phyloP scores from a whole-genome alignment of 805 yeast species.

The Wickerhamomyces subpelliculosus region DNA sequence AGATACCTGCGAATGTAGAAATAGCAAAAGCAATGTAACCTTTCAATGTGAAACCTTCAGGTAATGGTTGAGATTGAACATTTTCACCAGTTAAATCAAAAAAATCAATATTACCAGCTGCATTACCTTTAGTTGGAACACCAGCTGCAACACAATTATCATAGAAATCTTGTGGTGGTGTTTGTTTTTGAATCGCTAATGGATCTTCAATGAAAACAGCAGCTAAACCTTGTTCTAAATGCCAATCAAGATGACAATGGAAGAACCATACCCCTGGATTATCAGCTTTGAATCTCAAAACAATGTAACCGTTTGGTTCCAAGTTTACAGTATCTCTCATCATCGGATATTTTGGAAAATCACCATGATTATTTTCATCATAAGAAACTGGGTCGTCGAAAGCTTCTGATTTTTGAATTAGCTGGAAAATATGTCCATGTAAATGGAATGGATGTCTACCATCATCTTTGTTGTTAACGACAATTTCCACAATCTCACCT shows the following conservation, averaged over 20 bases:
- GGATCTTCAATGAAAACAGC: slow-evolving; percentile 70
- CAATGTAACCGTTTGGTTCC: slow-evolving; percentile 61
- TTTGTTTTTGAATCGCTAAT: slow-evolving; percentile 32
- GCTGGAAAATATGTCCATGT: slow-evolving; percentile 68
- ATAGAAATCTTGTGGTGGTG: slow-evolving; percentile 41
- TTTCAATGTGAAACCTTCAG: slow-evolving; percentile 61
- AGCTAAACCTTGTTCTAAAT: slow-evolving; percentile 76
- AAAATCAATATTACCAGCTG: slow-evolving; percentile 62
- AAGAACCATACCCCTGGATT: slow-evolving; percentile 94
- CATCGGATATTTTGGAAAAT: slow-evolving; percentile 53
- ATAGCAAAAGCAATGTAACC: slow-evolving; percentile 59
- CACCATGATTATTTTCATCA: slow-evolving; percentile 35
- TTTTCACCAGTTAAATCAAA: slow-evolving; percentile 54
- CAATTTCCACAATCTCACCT: slow-evolving; percentile 65
- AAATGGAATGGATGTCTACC: slow-evolving; percentile 77
- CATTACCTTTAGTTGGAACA: slow-evolving; percentile 52
- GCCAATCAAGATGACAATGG: slow-evolving; percentile 91
- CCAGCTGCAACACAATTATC: slow-evolving; percentile 41
- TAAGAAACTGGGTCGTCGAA: slow-evolving; percentile 48
- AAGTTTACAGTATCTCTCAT: slow-evolving; percentile 68
- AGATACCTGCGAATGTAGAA: slow-evolving; percentile 49
- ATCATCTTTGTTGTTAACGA: slow-evolving; percentile 72
- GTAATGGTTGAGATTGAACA: slow-evolving; percentile 54
- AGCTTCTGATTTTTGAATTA: slow-evolving; percentile 45
- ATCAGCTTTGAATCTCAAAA: slow-evolving; percentile 66